A percentile compares a stretch with the other conserved stretches of the same genome.
phyloP scores from a whole-genome alignment of 768 basidiomycete genomes.

The Mycena kentingensis region DNA sequence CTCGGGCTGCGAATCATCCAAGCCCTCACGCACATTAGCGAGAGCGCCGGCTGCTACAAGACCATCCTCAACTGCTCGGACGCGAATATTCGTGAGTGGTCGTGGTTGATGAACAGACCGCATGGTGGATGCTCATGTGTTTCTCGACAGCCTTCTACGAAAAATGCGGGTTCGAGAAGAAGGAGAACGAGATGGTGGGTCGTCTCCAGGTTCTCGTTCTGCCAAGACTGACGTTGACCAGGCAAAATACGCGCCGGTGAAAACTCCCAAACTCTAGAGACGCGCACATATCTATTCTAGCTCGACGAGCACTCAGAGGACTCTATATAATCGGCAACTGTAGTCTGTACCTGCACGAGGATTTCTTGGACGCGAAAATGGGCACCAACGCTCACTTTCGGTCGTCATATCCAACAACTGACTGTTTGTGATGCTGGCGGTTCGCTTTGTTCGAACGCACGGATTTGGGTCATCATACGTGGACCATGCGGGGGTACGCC shows the following conservation, averaged over 20 bases:
- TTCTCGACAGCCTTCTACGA: slow-evolving; percentile 81
- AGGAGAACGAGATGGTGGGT: slow-evolving; percentile 89
- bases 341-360: no score
- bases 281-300: no score
- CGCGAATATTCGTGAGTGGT: slow-evolving; percentile 81
- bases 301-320: no score
- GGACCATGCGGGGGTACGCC: no score
- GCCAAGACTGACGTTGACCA: slow-evolving; percentile 30
- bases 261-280: slow-evolving; percentile 39
- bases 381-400: no score
- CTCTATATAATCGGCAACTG: no score
- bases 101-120: slow-evolving; percentile 1
- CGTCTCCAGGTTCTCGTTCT: slow-evolving; percentile 2
- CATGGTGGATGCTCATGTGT: slow-evolving; percentile 12
- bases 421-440: no score
- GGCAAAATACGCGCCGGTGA: slow-evolving; percentile 61
- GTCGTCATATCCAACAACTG: no score
- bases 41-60: slow-evolving; percentile 87
- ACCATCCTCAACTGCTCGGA: slow-evolving; percentile 95
- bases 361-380: no score
- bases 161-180: slow-evolving; percentile 91
- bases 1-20: slow-evolving; percentile 87
- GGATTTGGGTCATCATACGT: no score
- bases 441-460: no score
- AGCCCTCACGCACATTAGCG: slow-evolving; percentile 81